Conservation (phyloP, 352 stramenopile genomes). For the Pythium coloratum region DNA sequence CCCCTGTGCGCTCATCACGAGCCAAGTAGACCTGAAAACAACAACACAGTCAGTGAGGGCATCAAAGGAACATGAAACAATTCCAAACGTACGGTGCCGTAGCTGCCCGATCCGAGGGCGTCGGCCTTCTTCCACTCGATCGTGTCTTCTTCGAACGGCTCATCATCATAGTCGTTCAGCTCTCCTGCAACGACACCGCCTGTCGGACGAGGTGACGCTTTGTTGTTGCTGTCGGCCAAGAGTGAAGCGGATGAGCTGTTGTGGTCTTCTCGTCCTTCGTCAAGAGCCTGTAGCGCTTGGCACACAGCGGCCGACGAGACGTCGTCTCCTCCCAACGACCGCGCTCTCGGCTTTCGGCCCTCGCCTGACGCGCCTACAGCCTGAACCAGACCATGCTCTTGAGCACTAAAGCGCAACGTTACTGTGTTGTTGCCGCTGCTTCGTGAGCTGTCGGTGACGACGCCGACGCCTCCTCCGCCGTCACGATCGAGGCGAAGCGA, state of each 20-base stretch:
- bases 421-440: conserved; percentile 18
- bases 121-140: conserved; percentile 60
- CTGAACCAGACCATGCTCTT: neutral
- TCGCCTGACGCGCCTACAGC: neutral
- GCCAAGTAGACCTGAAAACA: conserved; percentile 76
- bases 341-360: conserved; percentile 6
- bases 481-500: conserved; percentile 15
- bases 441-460: neutral
- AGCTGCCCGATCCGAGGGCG: conserved; percentile 61
- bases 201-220: neutral
- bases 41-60: neutral
- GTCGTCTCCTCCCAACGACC: conserved; percentile 8
- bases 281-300: conserved; percentile 13
- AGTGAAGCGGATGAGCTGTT: conserved; percentile 22
- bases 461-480: neutral
- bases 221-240: conserved; percentile 14
- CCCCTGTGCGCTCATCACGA: conserved; percentile 83
- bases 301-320: neutral
- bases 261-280: conserved; percentile 20
- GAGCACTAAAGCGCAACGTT: conserved; percentile 15
- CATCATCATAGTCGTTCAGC: conserved; percentile 40
- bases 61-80: no score
- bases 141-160: conserved; percentile 53
- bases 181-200: neutral
- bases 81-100: conserved; percentile 44